Conservation (phyloP, 2,329 filamentous ascomycete genomes). For the Taxawa tesnikishii region DNA sequence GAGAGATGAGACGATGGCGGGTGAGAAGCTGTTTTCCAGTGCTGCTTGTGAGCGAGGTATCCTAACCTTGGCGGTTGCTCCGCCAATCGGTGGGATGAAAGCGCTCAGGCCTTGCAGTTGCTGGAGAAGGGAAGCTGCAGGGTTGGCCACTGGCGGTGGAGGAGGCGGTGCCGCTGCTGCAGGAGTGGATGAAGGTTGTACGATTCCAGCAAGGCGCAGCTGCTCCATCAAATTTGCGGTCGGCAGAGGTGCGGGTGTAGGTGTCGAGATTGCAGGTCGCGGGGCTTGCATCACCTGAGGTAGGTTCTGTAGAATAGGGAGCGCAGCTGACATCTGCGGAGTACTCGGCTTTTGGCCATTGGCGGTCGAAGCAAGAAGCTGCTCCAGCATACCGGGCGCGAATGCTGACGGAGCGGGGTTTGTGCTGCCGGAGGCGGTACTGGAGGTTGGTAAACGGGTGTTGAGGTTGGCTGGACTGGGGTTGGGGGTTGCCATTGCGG, state of each 20-base stretch:
- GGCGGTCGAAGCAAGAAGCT: conserved; percentile 20
- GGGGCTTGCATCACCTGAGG: conserved; percentile 5
- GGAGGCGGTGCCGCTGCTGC: conserved; percentile 5
- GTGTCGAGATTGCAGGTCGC: conserved; percentile 4
- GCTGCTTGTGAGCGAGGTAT: no score
- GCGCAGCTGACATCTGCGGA: conserved; percentile 20
- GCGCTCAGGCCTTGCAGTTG: conserved; percentile 4
- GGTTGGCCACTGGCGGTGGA: conserved; percentile 3
- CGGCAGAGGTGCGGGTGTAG: conserved; percentile 8
- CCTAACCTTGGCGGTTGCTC: no score
- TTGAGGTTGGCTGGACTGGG: conserved; percentile 10
- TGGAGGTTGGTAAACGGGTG: conserved; percentile 14
- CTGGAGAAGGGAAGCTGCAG: conserved; percentile 3
- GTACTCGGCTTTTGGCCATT: conserved; percentile 22
- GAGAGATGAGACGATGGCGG: conserved; percentile 35
- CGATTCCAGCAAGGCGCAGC: conserved; percentile 11
- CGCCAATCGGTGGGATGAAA: conserved; percentile 1
- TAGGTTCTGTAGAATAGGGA: conserved; percentile 18
- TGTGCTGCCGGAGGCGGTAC: conserved; percentile 12
- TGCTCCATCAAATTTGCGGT: conserved; percentile 8
- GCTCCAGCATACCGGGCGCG: conserved; percentile 15
- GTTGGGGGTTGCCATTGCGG: conserved; percentile 17
- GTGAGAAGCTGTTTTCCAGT: no score
- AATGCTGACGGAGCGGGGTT: conserved; percentile 11
- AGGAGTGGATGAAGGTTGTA: conserved; percentile 10